Conservation (phyloP, 2,329 filamentous ascomycete species). For the Trichoderma lentiforme region DNA sequence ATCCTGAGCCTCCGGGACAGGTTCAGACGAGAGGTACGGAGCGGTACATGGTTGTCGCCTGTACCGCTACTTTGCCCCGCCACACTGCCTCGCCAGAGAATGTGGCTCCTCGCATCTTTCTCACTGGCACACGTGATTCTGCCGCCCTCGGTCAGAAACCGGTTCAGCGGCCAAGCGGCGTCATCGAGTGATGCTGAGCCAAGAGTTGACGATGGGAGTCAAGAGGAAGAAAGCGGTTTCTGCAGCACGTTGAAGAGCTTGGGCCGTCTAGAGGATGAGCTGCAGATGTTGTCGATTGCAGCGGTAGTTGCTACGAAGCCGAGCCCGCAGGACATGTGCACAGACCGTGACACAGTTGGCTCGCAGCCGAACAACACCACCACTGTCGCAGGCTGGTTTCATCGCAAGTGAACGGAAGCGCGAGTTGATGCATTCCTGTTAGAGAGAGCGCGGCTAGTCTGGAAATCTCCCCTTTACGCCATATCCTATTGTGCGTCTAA, state of each 20-base stretch:
- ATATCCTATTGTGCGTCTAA: background rate
- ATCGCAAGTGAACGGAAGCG: conserved; percentile 6
- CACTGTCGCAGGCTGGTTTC: conserved; percentile 17
- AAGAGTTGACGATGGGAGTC: background rate
- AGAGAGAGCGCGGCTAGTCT: background rate
- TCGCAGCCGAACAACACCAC: background rate
- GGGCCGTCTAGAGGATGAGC: background rate
- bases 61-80: conserved; percentile 12
- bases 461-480: background rate
- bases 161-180: background rate
- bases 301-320: background rate
- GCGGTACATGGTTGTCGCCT: background rate
- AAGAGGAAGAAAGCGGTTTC: background rate
- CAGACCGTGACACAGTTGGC: background rate
- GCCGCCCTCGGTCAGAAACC: conserved; percentile 1
- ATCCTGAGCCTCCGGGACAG: background rate
- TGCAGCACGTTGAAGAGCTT: background rate
- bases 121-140: conserved; percentile 8
- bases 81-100: background rate
- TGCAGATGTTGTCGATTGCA: background rate
- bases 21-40: background rate
- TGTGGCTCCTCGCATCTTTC: conserved; percentile 4
- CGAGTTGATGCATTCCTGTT: background rate
- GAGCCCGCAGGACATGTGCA: background rate
- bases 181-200: background rate